Evolutionary conservation across 2,329 filamentous ascomycete genomes (phyloP).

Genomic region (Sporothrix variecibatus): DNA sequence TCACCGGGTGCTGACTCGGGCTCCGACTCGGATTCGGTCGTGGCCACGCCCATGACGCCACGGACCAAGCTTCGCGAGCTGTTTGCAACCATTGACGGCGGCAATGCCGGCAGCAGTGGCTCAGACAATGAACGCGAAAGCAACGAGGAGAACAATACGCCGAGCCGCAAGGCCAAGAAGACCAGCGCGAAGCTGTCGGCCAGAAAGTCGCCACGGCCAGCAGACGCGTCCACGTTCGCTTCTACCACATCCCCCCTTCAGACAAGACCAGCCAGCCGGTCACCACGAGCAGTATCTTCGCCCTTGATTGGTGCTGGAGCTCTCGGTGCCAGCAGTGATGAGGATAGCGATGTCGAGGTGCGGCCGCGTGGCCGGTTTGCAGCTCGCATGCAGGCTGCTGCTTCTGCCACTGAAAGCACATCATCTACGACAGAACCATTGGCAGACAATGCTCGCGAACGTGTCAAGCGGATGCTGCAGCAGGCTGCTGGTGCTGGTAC

Average conservation of each 20-base stretch:
- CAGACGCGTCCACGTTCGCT: neutral
- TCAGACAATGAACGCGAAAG: slow-evolving; percentile 23
- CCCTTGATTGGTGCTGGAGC: neutral
- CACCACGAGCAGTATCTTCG: neutral
- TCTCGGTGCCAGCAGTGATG: slow-evolving; percentile 30
- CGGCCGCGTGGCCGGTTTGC: slow-evolving; percentile 65
- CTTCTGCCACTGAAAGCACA: neutral
- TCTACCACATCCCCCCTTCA: slow-evolving; percentile 25
- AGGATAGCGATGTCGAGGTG: slow-evolving; percentile 52
- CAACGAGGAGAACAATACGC: slow-evolving; percentile 22
- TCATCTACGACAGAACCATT: slow-evolving; percentile 31
- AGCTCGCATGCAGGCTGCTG: slow-evolving; percentile 57
- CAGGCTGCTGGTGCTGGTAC: slow-evolving; percentile 33
- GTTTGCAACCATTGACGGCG: slow-evolving; percentile 31
- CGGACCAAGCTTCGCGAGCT: slow-evolving; percentile 58
- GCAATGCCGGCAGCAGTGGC: slow-evolving; percentile 19
- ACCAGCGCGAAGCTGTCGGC: neutral
- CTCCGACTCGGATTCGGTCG: slow-evolving; percentile 43
- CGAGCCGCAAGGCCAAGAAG: slow-evolving; percentile 17
- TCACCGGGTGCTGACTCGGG: slow-evolving; percentile 48
- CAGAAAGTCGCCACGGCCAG: slow-evolving; percentile 2
- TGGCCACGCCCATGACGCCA: slow-evolving; percentile 53
- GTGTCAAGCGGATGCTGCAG: slow-evolving; percentile 48
- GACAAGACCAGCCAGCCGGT: neutral
- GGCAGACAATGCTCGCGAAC: slow-evolving; percentile 43